Evolutionary conservation across 1,284 basidiomycete genomes (phyloP), one percentile per base, ranked within the genome.

Genomic region (Thelephora terrestris): DNA sequence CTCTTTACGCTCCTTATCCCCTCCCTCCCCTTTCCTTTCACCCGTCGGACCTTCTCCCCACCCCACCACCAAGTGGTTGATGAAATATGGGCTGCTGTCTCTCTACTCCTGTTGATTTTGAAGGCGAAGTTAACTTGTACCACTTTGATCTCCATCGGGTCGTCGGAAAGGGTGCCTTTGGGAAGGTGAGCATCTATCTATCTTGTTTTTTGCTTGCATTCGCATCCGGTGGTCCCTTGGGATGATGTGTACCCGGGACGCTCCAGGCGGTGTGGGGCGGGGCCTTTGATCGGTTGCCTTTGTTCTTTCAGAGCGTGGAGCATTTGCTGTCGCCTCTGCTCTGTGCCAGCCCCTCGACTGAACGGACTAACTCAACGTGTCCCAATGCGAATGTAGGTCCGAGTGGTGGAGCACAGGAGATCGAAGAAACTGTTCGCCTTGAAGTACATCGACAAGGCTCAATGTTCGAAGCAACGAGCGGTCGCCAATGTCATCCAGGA

Each of bases 121-220:
- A 95, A 57, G 80, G 81, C 47, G 92, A 96, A 62, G 88, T 95
- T 65, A 91, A 86, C 62, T 83, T 98, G 47, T 97, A 89, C 69
- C 93, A 97, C 69, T 98, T 98, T 64, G 91, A 93, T 62, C 82
- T 98, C 43, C 80, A 96, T 58, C 79, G 91, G 47, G 87, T 88
- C 25, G 91, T 97, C 7, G 94, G 94, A 49, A 95, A 93, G 65
- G 94, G 94, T 45, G 92, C 93, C n/a, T 97, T 97, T 70, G 93
- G 94, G 60, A 97, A 96, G 80, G 93, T 91, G 52, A 29, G 58
- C 40, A 32, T 32, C 29, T 5, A 6, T 32, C 29, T 3, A 6
- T 17, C 16, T 45, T 24, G 32, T 42, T 14, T 21, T 12, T 45
- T 21, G 20, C 43, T 4, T 24, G 14, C 27, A 32, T 17, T 12